Conservation (phyloP, 2,329 filamentous ascomycete genomes). For the Penicillium sp. region DNA sequence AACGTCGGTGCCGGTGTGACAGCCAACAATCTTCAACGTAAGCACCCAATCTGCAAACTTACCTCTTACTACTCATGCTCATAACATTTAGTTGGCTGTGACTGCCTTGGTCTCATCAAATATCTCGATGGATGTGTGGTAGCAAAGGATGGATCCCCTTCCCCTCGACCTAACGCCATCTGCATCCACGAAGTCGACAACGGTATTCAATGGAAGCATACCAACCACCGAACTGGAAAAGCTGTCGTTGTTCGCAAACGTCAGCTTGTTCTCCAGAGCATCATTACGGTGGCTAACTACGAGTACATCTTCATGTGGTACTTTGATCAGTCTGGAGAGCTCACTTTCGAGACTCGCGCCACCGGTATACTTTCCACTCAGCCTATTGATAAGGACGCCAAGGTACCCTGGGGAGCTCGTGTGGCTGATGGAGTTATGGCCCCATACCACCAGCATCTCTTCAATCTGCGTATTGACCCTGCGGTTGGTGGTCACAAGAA, state of each 20-base stretch:
- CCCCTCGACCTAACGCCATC: conserved; percentile 44
- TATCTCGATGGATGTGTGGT: conserved; percentile 46
- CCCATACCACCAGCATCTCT: conserved; percentile 48
- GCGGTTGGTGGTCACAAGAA: conserved; percentile 47
- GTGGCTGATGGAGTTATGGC: conserved; percentile 46
- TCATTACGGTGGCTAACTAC: conserved; percentile 47
- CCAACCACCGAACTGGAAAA: conserved; percentile 40
- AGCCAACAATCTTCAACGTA: conserved; percentile 41
- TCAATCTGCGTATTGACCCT: conserved; percentile 48
- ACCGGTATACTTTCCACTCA: conserved; percentile 49
- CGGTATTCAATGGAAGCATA: conserved; percentile 45
- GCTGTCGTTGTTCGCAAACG: conserved; percentile 37
- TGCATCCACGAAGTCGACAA: conserved; percentile 46
- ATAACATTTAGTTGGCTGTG: conserved; percentile 35
- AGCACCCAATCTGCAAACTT: too few relatives aligned
- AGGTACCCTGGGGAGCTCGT: conserved; percentile 41
- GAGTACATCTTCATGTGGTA: conserved; percentile 49
- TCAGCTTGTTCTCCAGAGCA: conserved; percentile 40
- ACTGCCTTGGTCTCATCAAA: conserved; percentile 48
- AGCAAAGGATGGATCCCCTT: conserved; percentile 35
- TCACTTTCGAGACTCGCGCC: conserved; percentile 46
- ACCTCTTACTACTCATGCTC: too few relatives aligned
- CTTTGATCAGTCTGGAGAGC: conserved; percentile 43
- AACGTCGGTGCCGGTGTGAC: conserved; percentile 46
- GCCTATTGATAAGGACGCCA: conserved; percentile 37